A percentile compares a stretch with the other conserved stretches of the same genome.
These are phyloP conservation scores for Kwoniella sp. DNA, from an alignment of 768 basidiomycete genomes.

Conservation along the genomic window DNA sequence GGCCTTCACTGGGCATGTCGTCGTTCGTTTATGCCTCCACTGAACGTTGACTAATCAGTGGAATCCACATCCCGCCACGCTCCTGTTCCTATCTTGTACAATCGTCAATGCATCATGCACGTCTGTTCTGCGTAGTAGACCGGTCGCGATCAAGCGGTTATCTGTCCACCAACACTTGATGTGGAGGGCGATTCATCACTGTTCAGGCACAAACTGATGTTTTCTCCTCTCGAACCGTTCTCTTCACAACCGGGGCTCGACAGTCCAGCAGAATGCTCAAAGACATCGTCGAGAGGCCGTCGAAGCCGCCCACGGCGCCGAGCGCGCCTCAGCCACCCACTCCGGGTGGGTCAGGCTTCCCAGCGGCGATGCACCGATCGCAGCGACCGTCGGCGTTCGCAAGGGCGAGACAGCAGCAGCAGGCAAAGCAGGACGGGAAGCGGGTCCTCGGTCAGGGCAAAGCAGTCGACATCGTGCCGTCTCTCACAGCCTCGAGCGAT, in stretches of 20 bases:
- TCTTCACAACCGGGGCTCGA: neutral
- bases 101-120: neutral
- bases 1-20: constrained; percentile 23
- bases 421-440: neutral
- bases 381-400: constrained; percentile 21
- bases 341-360: constrained; percentile 7
- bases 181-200: neutral
- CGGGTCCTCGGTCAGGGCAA: constrained; percentile 5
- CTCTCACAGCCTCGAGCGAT: neutral
- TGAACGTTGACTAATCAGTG: constrained; percentile 26
- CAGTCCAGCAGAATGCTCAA: constrained; percentile 14
- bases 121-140: too few species aligned
- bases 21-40: constrained; percentile 18
- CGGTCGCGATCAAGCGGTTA: too few species aligned
- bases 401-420: constrained; percentile 11
- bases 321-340: constrained; percentile 10
- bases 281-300: constrained; percentile 32
- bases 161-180: neutral
- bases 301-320: constrained; percentile 6
- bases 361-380: constrained; percentile 25
- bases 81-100: neutral
- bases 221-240: neutral
- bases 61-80: constrained; percentile 15
- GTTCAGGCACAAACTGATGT: neutral
- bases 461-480: constrained; percentile 10